Evolutionary conservation across 2,329 filamentous ascomycete species (phyloP), one percentile per base, ranked within the genome.

Genomic region (Talaromyces islandicus): DNA sequence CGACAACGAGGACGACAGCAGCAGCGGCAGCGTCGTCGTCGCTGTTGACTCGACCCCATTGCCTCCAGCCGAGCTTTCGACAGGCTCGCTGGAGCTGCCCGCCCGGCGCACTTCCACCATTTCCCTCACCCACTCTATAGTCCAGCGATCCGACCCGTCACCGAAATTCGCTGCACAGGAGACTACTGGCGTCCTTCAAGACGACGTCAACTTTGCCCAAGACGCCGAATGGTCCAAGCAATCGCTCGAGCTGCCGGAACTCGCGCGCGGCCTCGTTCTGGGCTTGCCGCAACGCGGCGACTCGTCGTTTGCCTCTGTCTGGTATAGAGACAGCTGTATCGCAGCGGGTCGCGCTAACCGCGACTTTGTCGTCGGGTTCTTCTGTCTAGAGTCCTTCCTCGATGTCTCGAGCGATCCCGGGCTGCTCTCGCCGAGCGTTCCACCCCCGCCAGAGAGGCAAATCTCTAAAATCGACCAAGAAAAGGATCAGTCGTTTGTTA

Each of bases 41-140:
- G 25, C 65, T 43, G 56, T 62, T 25, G 46, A 61, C 7, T 65
- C 70, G 56, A 68, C 71, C 25, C 65, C 60, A 35, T 63, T 62
- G 4, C 65, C 69, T 6, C 67, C 67, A 59, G 63, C 56, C 4
- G 59, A 64, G 14, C 64, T 66, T 21, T 59, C 63, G 10, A 63
- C 50, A 52, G 59, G 60, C 12, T 54, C 48, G 67, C 46, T 70
- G 65, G n/a, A 63, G 62, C 56, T 61, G 67, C 11, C 66, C 67
- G 35, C 68, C 74, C 53, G 76, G 76, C 65, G 68, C 65, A 19
- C 77, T 74, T 17, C 53, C 4, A 75, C 74, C 14, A 77, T 77
- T 53, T 77, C 75, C 9, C 70, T 77, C 53, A 77, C 74, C 4
- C 73, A 73, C 43, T 75, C 74, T 4, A 72, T 75, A 59, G 70